Base-by-base conservation (phyloP, 257 asterid genomes). In the Solanum pennellii region DNA sequence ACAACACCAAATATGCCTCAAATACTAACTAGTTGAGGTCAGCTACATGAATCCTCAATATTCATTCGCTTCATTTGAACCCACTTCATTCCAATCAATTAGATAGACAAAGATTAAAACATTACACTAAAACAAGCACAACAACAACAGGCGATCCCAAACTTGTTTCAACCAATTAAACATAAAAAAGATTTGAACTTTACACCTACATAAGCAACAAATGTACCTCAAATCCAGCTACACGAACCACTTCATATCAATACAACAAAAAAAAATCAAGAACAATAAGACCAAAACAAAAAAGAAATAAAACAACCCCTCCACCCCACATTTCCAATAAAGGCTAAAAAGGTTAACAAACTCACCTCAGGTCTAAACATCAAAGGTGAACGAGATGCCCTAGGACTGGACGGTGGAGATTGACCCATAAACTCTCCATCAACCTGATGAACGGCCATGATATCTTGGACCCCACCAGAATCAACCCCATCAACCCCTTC, bases 331-430 rank as follows among this genome's bases (percentile, higher is more conserved):
- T 80, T 80, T 47, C 68, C 66, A 47, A 47, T 29, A 80, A 80
- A 47, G 68, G 85, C 12, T 12, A 49, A 45, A 27, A 31, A 45
- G 41, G 25, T 47, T 3, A 82, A 25, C 74, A 87, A 86, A 87
- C 87, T 20, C 20, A 93, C 99, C 98, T 96, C 97, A 83, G 99
- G 98, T 87, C 95, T 90, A 87, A 95, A 96, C 95, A 95, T 94
- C 91, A 96, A 66, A 83, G 99, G 99, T n/a, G 98, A 94, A 65
- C 92, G 98, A 79, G 98, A 90, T 91, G 95, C 95, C 93, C 99
- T 94, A 85, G 98, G 99, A 86, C 99, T 95, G 20, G 98, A 91
- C 85, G 98, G 99, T 31, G 98, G 98, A 5, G 98, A 93, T 88
- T 96, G 96, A 29, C 94, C 98, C 95, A 94, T 93, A 69, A 91